Base-by-base conservation (phyloP, 73 alveolate genomes). In the Durusdinium trenchii region DNA sequence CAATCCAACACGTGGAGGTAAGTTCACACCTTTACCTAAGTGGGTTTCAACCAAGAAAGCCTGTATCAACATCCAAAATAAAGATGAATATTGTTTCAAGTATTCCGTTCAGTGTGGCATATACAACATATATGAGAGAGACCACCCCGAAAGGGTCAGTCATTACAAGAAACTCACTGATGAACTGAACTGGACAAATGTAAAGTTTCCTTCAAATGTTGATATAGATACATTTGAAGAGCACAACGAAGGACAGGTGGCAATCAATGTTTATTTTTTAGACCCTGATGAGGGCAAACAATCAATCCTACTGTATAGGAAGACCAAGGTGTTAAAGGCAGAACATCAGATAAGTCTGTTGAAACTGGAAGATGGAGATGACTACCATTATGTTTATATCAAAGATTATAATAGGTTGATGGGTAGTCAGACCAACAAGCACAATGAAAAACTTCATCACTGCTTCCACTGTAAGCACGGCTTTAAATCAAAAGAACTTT, bases 301-400 rank as follows among this genome's bases (percentile, higher is more conserved):
- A n/a, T 84, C 94, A 52, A 85, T 85, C 4, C 57, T 51, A 7
- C 46, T 54, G 45, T 51, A 85, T 57, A 85, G 61, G 46, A 52
- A 40, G 28, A 85, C 95, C 5, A 85, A 51, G 52, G 79, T 54
- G n/a, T 3, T 23, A 38, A 52, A 26, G 57, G 81, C 95, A 35
- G 18, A 54, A 18, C 79, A 42, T 18, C 95, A 85, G 30, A 54
- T 85, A 20, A 54, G 75, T 14, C 95, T 85, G 9, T 57, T 85
- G 57, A 52, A 54, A 54, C 57, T 85, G 7, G 79, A 51, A 38
- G 81, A 85, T 10, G 79, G 79, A 0, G 79, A 85, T 40, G 75
- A 85, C 42, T 40, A 36, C 79, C 95, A 54, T n/a, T 85, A 85
- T 85, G 95, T 85, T 1, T 54, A 6, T 38, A 85, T 85, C 40